Evolutionary conservation across 2,329 filamentous ascomycete genomes (phyloP), one percentile per base, ranked within the genome.

Genomic region (Trichoderma guizhouense): DNA sequence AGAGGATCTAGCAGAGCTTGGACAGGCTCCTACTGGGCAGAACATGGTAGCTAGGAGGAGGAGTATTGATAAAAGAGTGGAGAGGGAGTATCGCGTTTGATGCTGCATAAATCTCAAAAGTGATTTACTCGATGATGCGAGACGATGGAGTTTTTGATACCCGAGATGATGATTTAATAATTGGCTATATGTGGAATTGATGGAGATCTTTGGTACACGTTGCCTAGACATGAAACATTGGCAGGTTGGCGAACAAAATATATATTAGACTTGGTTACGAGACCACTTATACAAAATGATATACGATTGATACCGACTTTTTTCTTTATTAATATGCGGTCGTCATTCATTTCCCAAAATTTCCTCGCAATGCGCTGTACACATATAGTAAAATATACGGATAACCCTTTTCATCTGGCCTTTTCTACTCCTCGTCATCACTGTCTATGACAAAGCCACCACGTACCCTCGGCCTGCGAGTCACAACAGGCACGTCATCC

Each of bases 371-470:
- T 55, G 43, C 53, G n/a, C 26, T 66, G 28, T 68, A 39, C n/a
- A 67, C 2, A 61, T 61, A 53, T 12, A 5, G 39, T 43, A 43
- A n/a, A 39, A 43, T 43, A 36, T 26, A 62, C 36, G 34, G 9
- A 32, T 18, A n/a, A 39, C 21, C 15, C 36, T 11, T 15, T 2
- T 11, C 53, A 14, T 5, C 43, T 30, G 26, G 1, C 11, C 30
- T 24, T 11, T 24, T 70, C 71, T 77, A 79, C 68, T 88, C 86
- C 74, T 89, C 87, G 62, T 90, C 88, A 77, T 88, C 89, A 73
- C 88, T 89, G 75, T 90, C 88, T 43, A 89, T 76, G 60, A 90
- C 79, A 73, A 90, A 90, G 0, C 88, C 88, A 21, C 85, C 84
- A 67, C 84, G 83, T 4, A 84, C 81, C 73, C 86, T 82, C 1